These are phyloP conservation scores for Pythium aphanidermatum DNA, from an alignment of 352 stramenopile species.

Conservation along the genomic window DNA sequence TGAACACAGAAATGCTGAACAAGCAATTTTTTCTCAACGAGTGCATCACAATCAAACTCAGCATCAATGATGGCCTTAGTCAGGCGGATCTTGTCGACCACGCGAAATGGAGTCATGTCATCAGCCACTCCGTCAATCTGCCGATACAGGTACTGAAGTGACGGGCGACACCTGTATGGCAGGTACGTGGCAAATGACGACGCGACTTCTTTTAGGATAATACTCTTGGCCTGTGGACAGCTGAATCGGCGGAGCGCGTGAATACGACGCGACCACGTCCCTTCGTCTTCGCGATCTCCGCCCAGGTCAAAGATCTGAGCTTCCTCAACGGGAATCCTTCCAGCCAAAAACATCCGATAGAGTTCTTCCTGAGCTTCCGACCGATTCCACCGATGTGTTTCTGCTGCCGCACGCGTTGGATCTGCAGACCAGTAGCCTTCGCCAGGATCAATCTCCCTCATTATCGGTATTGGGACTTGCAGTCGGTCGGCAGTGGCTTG, in stretches of 20 bases:
- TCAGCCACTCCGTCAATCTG: conserved; percentile 42
- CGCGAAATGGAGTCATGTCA: conserved; percentile 49
- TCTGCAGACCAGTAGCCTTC: conserved; percentile 29
- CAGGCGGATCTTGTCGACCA: conserved; percentile 72
- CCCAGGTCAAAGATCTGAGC: conserved; percentile 47
- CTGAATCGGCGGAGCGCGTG: conserved; percentile 38
- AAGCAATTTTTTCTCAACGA: conserved; percentile 43
- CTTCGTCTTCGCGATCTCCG: conserved; percentile 32
- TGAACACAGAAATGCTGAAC: conserved; percentile 51
- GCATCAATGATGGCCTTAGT: conserved; percentile 64
- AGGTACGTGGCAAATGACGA: conserved; percentile 26
- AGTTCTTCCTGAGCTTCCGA: conserved; percentile 56
- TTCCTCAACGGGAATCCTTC: conserved; percentile 50
- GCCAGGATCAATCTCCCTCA: conserved; percentile 41
- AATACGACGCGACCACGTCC: conserved; percentile 66
- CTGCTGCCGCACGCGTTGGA: conserved; percentile 13
- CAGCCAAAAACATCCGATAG: conserved; percentile 61
- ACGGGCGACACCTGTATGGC: conserved; percentile 38
- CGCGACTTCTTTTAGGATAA: conserved; percentile 6
- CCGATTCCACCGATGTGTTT: conserved; percentile 28
- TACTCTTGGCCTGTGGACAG: conserved; percentile 20
- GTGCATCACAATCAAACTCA: conserved; percentile 67
- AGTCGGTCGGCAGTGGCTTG: conserved; percentile 37
- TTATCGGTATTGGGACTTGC: conserved; percentile 35
- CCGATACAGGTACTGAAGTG: conserved; percentile 62